Conservation (phyloP, 1,284 basidiomycete species). For the Cutaneotrichosporon daszewskae region DNA sequence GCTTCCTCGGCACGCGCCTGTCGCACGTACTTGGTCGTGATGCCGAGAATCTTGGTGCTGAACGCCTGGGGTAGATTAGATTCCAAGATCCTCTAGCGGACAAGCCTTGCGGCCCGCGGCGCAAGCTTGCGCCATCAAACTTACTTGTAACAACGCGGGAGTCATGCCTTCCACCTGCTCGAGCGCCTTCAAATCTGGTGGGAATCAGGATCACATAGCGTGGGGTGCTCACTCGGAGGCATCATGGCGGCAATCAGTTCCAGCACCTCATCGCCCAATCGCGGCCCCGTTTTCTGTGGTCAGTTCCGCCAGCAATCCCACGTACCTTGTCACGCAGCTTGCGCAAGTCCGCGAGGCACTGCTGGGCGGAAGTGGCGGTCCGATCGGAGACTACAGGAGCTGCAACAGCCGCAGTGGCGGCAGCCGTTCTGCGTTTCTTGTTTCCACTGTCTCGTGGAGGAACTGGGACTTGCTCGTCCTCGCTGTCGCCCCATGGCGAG, state of each 20-base stretch:
- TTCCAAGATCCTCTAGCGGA: no score
- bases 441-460: slow-evolving; percentile 45
- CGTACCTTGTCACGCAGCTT: slow-evolving; percentile 8
- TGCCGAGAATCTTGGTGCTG: slow-evolving; percentile 18
- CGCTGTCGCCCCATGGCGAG: slow-evolving; percentile 32
- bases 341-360: slow-evolving; percentile 5
- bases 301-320: not conserved
- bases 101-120: no score
- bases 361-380: not conserved
- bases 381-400: not conserved
- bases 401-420: not conserved
- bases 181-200: slow-evolving; percentile 21
- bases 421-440: not conserved
- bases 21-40: slow-evolving; percentile 9
- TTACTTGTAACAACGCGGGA: slow-evolving; percentile 7
- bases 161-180: slow-evolving; percentile 31
- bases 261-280: slow-evolving; percentile 23
- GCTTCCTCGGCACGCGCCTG: slow-evolving; percentile 2
- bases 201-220: not conserved
- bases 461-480: slow-evolving; percentile 51
- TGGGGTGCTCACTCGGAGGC: slow-evolving; percentile 32
- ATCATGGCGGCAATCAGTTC: slow-evolving; percentile 38
- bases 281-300: not conserved
- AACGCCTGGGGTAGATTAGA: slow-evolving; percentile 17
- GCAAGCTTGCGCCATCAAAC: not conserved